phyloP scores from a whole-genome alignment of 306 rosid genomes.

The Dryas octopetala region DNA sequence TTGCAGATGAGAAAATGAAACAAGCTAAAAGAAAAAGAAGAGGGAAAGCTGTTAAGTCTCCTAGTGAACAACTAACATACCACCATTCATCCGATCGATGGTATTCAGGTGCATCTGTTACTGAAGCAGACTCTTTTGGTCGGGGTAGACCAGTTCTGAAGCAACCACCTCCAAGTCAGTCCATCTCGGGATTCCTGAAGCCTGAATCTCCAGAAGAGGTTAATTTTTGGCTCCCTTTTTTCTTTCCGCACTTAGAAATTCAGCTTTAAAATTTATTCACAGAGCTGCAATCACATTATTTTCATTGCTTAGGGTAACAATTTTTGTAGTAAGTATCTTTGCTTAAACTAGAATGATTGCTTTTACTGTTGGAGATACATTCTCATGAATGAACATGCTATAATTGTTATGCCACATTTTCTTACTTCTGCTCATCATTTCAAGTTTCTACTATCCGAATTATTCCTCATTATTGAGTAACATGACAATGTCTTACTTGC shows the following conservation, averaged over 20 bases:
- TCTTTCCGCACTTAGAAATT: not conserved
- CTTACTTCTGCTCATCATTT: not conserved
- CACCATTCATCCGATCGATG: conserved; percentile 26
- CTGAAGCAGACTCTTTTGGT: conserved; percentile 23
- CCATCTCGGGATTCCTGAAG: conserved; percentile 43
- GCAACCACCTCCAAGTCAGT: conserved; percentile 80
- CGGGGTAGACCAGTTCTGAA: conserved; percentile 26
- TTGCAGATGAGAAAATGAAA: conserved; percentile 46
- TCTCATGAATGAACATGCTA: not conserved
- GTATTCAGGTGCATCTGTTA: conserved; percentile 35
- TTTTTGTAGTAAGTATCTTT: not conserved
- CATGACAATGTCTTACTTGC: conserved; percentile 24
- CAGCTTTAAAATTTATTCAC: not conserved
- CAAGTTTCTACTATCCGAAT: not conserved
- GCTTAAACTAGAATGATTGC: not conserved
- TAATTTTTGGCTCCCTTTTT: conserved; percentile 3
- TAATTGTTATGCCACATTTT: not conserved
- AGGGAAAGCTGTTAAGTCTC: conserved; percentile 19
- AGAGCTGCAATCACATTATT: not conserved
- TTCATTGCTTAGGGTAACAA: not conserved
- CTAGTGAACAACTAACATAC: conserved; percentile 5
- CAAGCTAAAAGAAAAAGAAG: conserved; percentile 25
- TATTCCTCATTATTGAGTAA: not conserved
- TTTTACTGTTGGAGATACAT: not conserved
- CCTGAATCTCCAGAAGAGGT: conserved; percentile 76